Evolutionary conservation across 371 early-diverging fungal genomes (phyloP), one percentile per base, ranked within the genome.

Genomic region (Actinomortierella ambigua): DNA sequence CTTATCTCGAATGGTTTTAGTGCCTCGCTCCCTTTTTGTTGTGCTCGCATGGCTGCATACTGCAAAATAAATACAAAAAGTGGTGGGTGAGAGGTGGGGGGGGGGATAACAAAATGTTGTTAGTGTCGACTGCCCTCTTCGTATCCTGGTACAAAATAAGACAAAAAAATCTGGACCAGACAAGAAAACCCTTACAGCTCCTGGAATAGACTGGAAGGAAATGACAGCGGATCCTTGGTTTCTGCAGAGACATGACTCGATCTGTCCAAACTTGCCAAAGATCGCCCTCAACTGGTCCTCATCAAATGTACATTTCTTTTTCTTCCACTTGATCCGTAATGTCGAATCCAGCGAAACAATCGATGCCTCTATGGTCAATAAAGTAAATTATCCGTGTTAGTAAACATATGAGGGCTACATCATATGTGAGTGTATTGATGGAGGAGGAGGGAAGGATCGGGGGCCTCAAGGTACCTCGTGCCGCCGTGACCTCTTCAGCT

Each of bases 181-280:
- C 34, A 34, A 6, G 34, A 34, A 11, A 27, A 4, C 7, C 54
- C 69, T 42, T 69, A 69, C 69, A 22, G 73, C 73, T 28, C 73
- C 63, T 24, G 55, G 58, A 2, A 62, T 26, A 3, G 62, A 50
- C 49, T 59, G 65, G 66, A 71, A 71, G 1, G 73, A 56, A 1
- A 71, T 17, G 24, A 71, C 22, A 17, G 73, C 73, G 17, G 59
- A 59, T 27, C 73, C 66, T 50, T 53, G 63, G 7, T 71, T 71
- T 40, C 55, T 65, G 14, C 66, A 65, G 5, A 71, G 42, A 28
- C 73, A 71, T 29, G 73, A 71, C 42, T 71, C 73, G 22, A 71
- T 49, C 14, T 47, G 23, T 15, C 73, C 73, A 49, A 59, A 71
- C 27, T 49, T 61, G n/a, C 53, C 50, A 41, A 71, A 71, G 13